Percentiles rank a stretch among this genome's conserved stretches.
Evolutionary conservation across 139 green algal genomes (phyloP).

Genomic region (Diplosphaera chodatii): DNA sequence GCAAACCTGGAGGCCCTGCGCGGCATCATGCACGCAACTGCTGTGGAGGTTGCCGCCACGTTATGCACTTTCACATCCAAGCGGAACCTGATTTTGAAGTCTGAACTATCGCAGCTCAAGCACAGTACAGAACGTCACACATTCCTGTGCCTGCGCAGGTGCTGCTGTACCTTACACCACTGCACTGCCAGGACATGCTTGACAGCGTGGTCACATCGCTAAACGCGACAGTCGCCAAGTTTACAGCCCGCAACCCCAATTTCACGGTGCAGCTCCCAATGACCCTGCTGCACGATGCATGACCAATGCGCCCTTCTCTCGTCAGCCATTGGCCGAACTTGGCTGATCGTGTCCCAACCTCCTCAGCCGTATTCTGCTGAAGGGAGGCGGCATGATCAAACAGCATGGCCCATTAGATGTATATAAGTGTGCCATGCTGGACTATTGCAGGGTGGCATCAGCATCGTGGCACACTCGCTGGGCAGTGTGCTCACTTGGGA

Average conservation of each 20-base stretch:
- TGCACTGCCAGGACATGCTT: constrained; percentile 57
- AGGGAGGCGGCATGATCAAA: background rate
- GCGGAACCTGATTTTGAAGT: background rate
- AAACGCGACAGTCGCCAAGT: constrained; percentile 48
- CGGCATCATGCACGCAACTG: constrained; percentile 48
- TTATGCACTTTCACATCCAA: constrained; percentile 46
- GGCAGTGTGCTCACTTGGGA: constrained; percentile 68
- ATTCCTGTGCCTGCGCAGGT: constrained; percentile 20
- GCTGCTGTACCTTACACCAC: constrained; percentile 63
- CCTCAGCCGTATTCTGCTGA: no score
- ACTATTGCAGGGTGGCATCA: constrained; percentile 38
- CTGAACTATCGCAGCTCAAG: no score
- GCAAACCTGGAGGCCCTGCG: constrained; percentile 32
- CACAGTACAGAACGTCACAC: no score
- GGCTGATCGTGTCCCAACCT: no score
- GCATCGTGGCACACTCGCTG: constrained; percentile 63
- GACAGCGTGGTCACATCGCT: constrained; percentile 42
- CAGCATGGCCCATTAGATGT: background rate
- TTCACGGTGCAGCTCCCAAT: constrained; percentile 57
- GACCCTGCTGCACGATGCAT: no score
- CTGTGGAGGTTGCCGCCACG: constrained; percentile 63
- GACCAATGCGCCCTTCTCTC: no score
- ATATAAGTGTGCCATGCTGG: no score
- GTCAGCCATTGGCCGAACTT: no score
- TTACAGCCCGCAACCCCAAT: constrained; percentile 53